A percentile compares a stretch with the other conserved stretches of the same genome.
Evolutionary conservation across 768 basidiomycete species (phyloP).

Genomic region (Mycena vitilis): DNA sequence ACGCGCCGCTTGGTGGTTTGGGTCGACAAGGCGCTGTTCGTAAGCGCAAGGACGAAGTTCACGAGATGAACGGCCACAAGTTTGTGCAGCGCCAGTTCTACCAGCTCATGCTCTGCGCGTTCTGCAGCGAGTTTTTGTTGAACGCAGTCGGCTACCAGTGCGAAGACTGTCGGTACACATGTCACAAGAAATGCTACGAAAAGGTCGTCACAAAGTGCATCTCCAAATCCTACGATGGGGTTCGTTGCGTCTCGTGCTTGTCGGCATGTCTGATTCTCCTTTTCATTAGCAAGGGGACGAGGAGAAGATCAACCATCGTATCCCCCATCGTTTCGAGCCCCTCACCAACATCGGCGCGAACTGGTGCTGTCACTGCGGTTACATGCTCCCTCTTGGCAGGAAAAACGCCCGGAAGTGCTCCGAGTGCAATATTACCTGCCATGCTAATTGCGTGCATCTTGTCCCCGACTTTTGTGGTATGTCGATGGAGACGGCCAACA

Average conservation of each 20-base stretch:
- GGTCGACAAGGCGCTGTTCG: conserved; percentile 98
- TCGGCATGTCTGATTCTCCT: conserved; percentile 13
- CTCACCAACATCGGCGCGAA: conserved; percentile 97
- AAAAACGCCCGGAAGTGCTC: conserved; percentile 97
- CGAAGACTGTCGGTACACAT: conserved; percentile 98
- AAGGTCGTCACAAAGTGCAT: conserved; percentile 99
- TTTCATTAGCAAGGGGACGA: conserved; percentile 86
- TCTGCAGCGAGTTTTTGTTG: conserved; percentile 97
- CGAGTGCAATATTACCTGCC: conserved; percentile 96
- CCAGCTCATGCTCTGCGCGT: conserved; percentile 97
- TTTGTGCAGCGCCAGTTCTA: conserved; percentile 98
- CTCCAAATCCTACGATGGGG: conserved; percentile 94
- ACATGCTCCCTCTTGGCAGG: conserved; percentile 95
- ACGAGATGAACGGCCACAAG: conserved; percentile 99
- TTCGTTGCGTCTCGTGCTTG: conserved; percentile 53
- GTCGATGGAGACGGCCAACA: conserved; percentile 99
- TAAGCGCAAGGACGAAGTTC: conserved; percentile 97
- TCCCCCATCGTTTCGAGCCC: conserved; percentile 97
- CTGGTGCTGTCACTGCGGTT: conserved; percentile 99
- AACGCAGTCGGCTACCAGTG: conserved; percentile 99
- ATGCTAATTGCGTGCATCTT: conserved; percentile 96
- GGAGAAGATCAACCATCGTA: conserved; percentile 99
- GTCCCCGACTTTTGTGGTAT: conserved; percentile 99
- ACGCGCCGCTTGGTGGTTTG: conserved; percentile 85
- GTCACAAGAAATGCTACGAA: conserved; percentile 99